phyloP scores from a whole-genome alignment of 331 rosid genomes.

The Prunus yedoensis region DNA sequence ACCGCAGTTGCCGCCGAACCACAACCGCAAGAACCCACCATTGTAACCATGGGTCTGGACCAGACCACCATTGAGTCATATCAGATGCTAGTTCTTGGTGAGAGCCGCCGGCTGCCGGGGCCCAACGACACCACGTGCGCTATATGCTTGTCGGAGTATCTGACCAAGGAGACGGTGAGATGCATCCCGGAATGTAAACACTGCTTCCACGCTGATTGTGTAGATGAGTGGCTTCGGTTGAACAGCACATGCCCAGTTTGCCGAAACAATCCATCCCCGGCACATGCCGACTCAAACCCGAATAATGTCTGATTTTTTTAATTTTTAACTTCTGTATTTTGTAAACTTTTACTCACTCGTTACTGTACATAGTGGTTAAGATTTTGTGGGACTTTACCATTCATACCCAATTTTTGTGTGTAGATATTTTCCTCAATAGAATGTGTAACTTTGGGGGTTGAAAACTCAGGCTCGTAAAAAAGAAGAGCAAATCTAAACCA shows the following conservation, averaged over 20 bases:
- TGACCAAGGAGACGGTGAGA: conserved; percentile 55
- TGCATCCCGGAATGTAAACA: conserved; percentile 79
- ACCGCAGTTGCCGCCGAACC: conserved; percentile 36
- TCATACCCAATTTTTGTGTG: background rate
- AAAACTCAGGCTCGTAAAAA: too few relatives aligned
- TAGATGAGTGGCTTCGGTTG: conserved; percentile 75
- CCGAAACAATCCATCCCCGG: conserved; percentile 63
- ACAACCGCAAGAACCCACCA: conserved; percentile 24
- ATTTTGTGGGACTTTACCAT: background rate
- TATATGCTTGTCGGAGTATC: conserved; percentile 72
- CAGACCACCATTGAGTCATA: conserved; percentile 70
- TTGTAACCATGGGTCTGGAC: conserved; percentile 45
- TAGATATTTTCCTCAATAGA: background rate
- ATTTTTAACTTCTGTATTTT: too few relatives aligned
- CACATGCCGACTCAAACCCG: conserved; percentile 21
- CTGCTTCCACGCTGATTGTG: conserved; percentile 76
- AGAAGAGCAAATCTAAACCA: background rate
- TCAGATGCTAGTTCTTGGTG: conserved; percentile 65
- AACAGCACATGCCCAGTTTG: conserved; percentile 69
- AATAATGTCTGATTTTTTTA: background rate
- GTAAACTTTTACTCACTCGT: background rate
- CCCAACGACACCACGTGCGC: conserved; percentile 57
- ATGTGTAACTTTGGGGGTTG: background rate
- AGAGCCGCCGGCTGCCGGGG: conserved; percentile 65
- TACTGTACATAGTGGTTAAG: conserved; percentile 3